Conservation (phyloP, 257 asterid species). For the Echium plantagineum region DNA sequence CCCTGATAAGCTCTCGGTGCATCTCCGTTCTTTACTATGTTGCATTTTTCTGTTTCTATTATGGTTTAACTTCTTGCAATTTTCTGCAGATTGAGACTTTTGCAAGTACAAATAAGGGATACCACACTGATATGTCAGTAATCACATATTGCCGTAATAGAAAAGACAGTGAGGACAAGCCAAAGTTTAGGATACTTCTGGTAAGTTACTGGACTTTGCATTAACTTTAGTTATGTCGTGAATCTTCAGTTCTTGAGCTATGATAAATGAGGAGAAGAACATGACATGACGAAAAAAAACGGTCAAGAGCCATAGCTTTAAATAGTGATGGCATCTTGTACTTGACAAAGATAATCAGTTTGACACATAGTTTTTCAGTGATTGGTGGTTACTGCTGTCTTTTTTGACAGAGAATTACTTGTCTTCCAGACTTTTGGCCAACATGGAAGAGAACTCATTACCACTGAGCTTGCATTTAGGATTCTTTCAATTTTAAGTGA, state of each 20-base stretch:
- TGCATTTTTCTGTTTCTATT: neutral
- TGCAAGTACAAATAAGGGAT: constrained; percentile 64
- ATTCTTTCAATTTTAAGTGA: constrained; percentile 88
- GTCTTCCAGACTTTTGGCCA: constrained; percentile 99
- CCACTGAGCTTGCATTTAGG: constrained; percentile 84
- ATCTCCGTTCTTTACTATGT: constrained; percentile 11
- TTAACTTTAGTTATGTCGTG: neutral
- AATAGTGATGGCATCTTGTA: constrained; percentile 9
- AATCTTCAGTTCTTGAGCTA: neutral
- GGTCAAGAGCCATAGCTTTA: neutral
- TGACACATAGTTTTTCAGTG: constrained; percentile 37
- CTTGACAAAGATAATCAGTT: constrained; percentile 14
- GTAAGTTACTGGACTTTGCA: constrained; percentile 37
- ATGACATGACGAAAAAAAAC: too few relatives aligned
- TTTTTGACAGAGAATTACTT: constrained; percentile 98
- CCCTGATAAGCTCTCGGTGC: constrained; percentile 76
- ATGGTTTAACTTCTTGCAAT: neutral
- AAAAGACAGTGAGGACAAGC: constrained; percentile 54
- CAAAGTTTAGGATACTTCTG: constrained; percentile 72
- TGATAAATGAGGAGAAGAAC: neutral
- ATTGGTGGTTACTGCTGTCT: constrained; percentile 75
- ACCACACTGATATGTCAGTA: constrained; percentile 56
- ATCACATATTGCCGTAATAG: constrained; percentile 61
- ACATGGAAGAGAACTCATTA: constrained; percentile 99
- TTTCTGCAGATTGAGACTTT: constrained; percentile 53